Evolutionary conservation across 768 basidiomycete species (phyloP), one percentile per base, ranked within the genome.

Genomic region (Naganishia vaughanmartiniae): DNA sequence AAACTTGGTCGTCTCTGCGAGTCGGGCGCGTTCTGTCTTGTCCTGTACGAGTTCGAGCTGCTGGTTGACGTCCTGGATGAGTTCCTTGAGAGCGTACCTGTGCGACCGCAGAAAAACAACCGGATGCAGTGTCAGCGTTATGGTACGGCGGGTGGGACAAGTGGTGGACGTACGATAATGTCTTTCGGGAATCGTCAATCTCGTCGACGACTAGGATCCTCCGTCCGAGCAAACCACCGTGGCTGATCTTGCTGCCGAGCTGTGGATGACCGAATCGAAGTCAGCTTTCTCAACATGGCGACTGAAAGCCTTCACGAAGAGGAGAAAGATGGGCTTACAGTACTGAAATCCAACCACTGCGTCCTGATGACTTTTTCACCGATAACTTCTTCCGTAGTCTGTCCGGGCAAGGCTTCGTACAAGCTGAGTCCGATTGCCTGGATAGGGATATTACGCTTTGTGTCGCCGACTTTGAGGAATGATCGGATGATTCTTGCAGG

Each of bases 351-450:
- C 24, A 98, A 84, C 96, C 96, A 99, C 81, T 99, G 96, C 19
- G 94, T 99, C 67, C 94, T 87, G 75, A 96, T 84, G 73, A 99
- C 92, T 79, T 96, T 89, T 19, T 77, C 78, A 0, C 80, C 79
- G 24, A 76, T 73, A n/a, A 73, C 70, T 67, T 81, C 80, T 24
- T 75, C 80, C 48, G 79, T 77, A 70, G 77, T 63, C 39, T 63
- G 39, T 15, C 89, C 91, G 6, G 88, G 88, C 21, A 98, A 84
- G 31, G 90, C 87, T 80, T 99, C 96, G 76, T 99, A 99, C 3
- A 99, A 85, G 6, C 93, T 94, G 36, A 99, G 87, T 1, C 96
- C 94, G 73, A 99, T 97, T 5, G 96, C 95, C 80, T 93, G 91
- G 73, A 97, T 96, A 56, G 92, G 90, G 65, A 98, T 87, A 69